Evolutionary conservation across 805 yeast genomes (phyloP).

Genomic region (Torulaspora quercuum): DNA sequence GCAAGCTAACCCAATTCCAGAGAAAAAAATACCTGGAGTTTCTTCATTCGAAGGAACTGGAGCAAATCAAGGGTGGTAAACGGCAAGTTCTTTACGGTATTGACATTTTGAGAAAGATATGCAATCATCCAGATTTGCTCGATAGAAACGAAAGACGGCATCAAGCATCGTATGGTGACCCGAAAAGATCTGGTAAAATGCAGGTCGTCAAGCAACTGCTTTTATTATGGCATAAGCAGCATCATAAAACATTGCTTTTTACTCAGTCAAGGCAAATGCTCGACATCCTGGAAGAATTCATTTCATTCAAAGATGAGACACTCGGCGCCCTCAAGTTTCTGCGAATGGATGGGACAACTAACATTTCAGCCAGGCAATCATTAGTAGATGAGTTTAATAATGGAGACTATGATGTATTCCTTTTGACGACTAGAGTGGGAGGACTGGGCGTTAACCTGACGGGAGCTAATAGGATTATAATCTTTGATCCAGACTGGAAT

Average conservation of each 20-base stretch:
- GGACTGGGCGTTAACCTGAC: conserved; percentile 92
- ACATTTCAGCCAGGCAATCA: conserved; percentile 68
- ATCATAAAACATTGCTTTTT: conserved; percentile 78
- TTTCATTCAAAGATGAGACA: conserved; percentile 41
- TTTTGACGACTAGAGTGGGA: conserved; percentile 92
- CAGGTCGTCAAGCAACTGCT: conserved; percentile 78
- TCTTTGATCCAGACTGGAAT: conserved; percentile 97
- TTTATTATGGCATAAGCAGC: conserved; percentile 70
- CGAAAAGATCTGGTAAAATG: conserved; percentile 77
- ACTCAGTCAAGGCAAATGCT: conserved; percentile 94
- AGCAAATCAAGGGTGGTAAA: conserved; percentile 67
- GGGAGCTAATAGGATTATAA: conserved; percentile 92
- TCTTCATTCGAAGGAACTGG: conserved; percentile 69
- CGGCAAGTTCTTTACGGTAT: conserved; percentile 85
- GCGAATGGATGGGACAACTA: conserved; percentile 94
- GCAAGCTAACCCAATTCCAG: conserved; percentile 76
- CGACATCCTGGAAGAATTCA: conserved; percentile 72
- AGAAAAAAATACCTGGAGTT: conserved; percentile 70
- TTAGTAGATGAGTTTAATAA: conserved; percentile 79
- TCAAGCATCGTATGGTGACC: conserved; percentile 48
- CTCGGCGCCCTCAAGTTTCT: conserved; percentile 47
- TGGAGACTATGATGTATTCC: conserved; percentile 58
- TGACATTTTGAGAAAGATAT: conserved; percentile 83
- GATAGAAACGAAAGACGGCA: conserved; percentile 39
- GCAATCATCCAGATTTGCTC: conserved; percentile 92